These are phyloP conservation scores for Centella asiatica DNA, from an alignment of 129 eudicot species.

Conservation along the genomic window DNA sequence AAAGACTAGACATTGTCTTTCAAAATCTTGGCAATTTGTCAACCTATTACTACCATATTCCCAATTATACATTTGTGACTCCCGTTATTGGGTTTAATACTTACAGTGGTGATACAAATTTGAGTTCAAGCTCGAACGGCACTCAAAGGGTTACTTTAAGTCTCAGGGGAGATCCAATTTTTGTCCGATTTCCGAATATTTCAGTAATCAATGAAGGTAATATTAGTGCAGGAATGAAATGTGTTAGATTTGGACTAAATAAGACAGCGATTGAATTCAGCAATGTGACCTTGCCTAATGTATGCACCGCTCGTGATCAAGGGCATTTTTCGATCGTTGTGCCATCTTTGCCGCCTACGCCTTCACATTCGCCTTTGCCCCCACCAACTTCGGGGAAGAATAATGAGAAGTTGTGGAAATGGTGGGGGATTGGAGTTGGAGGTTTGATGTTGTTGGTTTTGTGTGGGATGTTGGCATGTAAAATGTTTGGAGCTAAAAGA, in stretches of 20 bases:
- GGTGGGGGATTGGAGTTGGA: constrained; percentile 57
- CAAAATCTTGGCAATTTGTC: constrained; percentile 76
- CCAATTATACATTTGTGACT: constrained; percentile 51
- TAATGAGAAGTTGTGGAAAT: constrained; percentile 26
- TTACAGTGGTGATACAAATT: constrained; percentile 31
- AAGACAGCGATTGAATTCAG: constrained; percentile 44
- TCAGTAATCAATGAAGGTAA: constrained; percentile 10
- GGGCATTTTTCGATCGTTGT: constrained; percentile 65
- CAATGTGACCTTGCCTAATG: constrained; percentile 29
- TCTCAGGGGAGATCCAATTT: constrained; percentile 24
- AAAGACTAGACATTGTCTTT: constrained; percentile 49
- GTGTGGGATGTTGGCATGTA: constrained; percentile 19
- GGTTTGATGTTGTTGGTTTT: constrained; percentile 30
- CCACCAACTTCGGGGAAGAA: constrained; percentile 8
- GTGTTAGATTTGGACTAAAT: constrained; percentile 48
- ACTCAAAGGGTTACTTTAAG: constrained; percentile 22
- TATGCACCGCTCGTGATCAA: constrained; percentile 33
- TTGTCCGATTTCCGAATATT: constrained; percentile 32
- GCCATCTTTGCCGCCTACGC: constrained; percentile 14
- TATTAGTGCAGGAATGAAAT: constrained; percentile 13
- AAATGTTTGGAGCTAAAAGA: constrained; percentile 17
- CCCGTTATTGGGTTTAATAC: constrained; percentile 55
- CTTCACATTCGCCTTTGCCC: too few relatives aligned
- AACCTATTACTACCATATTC: constrained; percentile 42
- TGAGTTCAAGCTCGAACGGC: constrained; percentile 9